Base-by-base conservation (phyloP, 345 rosid genomes). In the Hirschfeldia incana region DNA sequence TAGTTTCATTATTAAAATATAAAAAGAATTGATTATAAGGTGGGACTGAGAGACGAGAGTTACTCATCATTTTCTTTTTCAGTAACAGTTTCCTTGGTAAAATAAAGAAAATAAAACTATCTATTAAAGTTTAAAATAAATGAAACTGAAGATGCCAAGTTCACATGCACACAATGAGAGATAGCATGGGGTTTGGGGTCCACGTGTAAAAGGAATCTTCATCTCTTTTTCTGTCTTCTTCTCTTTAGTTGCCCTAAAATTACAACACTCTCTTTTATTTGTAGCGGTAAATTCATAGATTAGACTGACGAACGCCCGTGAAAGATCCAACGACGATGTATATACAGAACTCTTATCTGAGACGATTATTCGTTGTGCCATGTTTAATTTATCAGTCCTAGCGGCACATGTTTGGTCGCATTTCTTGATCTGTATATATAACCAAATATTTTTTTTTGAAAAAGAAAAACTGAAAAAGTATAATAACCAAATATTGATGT, bases 101-200 rank as follows among this genome's bases (percentile, higher is more conserved):
- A 33, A 70, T 71, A 70, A 80, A 75, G 30, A 53, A 3, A 63
- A 6, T 36, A 74, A 0, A 57, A 63, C 4, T 69, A 16, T 74
- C 59, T 73, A 44, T 33, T 51, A 11, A 10, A 46, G 1, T 13
- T 15, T 55, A 12, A 5, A 1, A 13, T 26, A 51, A 33, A 12
- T 5, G n/a, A 32, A 16, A 37, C 29, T 28, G 66, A 74, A 80
- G 83, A 75, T 80, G 79, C 46, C 69, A 76, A 80, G 73, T 75
- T 80, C 83, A 80, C 83, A 80, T 76, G 83, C 80, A 80, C 77
- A 71, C 80, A 76, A 75, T 71, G 77, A 80, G 72, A 80, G 79
- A 76, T 68, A 65, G 80, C 80, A 73, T 76, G 76, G 80, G 76
- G 83, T 32, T 70, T 49, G 49, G 69, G 80, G 70, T 75, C 83